Evolutionary conservation across 306 rosid genomes (phyloP).

Genomic region (Quercus rubra): DNA sequence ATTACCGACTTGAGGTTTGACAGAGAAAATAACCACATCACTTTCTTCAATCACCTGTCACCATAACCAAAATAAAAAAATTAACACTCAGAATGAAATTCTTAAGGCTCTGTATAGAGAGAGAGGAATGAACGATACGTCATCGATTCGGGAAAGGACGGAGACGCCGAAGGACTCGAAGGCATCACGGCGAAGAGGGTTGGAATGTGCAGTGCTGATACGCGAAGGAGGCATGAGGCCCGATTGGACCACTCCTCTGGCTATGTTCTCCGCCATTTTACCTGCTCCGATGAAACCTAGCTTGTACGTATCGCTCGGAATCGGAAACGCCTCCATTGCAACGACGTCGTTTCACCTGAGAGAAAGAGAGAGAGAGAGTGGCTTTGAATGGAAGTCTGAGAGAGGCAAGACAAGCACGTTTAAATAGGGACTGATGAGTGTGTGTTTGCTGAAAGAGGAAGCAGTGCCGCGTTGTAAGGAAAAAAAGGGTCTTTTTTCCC

Average conservation of each 20-base stretch:
- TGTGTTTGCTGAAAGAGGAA: too few species aligned
- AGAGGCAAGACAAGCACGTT: too few species aligned
- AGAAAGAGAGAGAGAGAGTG: too few species aligned
- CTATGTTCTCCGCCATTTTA: conserved; percentile 94
- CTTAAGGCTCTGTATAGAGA: not conserved
- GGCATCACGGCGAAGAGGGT: conserved; percentile 39
- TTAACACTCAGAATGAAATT: not conserved
- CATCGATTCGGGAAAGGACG: conserved; percentile 47
- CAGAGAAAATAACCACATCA: conserved; percentile 80
- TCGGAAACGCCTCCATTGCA: conserved; percentile 59
- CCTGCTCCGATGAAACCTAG: conserved; percentile 96
- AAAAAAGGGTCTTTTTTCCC: too few species aligned
- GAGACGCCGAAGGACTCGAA: conserved; percentile 53
- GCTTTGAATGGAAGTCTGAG: too few species aligned
- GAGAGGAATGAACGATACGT: conserved; percentile 23
- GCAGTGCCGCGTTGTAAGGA: too few species aligned
- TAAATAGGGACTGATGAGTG: too few species aligned
- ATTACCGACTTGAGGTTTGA: conserved; percentile 87
- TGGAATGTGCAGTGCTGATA: conserved; percentile 51
- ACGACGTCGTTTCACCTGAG: not conserved
- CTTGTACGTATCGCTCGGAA: conserved; percentile 55
- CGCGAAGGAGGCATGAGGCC: conserved; percentile 75
- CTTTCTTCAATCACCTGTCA: conserved; percentile 73
- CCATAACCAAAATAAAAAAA: not conserved
- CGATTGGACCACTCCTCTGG: conserved; percentile 67